Percentiles rank a stretch among this genome's conserved stretches.
Evolutionary conservation across 192 early-diverging fungal species (phyloP).

Genomic region (Backusella macrospora): DNA sequence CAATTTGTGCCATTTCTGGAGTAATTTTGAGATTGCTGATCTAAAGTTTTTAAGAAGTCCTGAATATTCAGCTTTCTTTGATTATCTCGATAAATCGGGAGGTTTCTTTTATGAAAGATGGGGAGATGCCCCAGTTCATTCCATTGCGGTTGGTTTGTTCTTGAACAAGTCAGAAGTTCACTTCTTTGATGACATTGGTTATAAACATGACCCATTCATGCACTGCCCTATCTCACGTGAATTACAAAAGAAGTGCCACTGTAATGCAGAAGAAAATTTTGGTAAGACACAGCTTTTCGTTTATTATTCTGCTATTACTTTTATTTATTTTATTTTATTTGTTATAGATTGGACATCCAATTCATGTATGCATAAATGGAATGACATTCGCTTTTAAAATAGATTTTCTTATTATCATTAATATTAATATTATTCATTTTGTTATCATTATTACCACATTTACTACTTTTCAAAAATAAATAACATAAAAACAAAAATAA

Average conservation of each 20-base stretch:
- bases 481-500: not conserved
- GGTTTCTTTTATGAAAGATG: conserved; percentile 89
- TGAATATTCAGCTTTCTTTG: conserved; percentile 65
- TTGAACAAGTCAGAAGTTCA: conserved; percentile 68
- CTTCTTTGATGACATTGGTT: conserved; percentile 78
- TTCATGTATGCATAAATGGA: conserved; percentile 22
- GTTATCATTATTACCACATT: not conserved
- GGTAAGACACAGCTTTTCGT: conserved; percentile 36
- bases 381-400: conserved; percentile 12
- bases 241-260: conserved; percentile 53
- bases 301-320: too few relatives aligned
- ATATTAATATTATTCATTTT: not conserved
- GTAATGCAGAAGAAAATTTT: conserved; percentile 53
- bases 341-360: conserved; percentile 7
- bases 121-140: conserved; percentile 80
- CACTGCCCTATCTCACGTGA: conserved; percentile 69
- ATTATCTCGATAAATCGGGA: conserved; percentile 72
- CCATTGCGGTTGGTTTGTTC: conserved; percentile 66
- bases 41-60: conserved; percentile 70
- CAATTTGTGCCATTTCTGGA: conserved; percentile 79
- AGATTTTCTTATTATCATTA: not conserved
- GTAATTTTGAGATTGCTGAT: conserved; percentile 87
- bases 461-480: not conserved
- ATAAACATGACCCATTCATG: conserved; percentile 66
- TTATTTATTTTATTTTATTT: not conserved